Percentiles rank a stretch among this genome's conserved stretches.
phyloP scores from a whole-genome alignment of 805 yeast genomes.

The Priceomyces melissophilus region DNA sequence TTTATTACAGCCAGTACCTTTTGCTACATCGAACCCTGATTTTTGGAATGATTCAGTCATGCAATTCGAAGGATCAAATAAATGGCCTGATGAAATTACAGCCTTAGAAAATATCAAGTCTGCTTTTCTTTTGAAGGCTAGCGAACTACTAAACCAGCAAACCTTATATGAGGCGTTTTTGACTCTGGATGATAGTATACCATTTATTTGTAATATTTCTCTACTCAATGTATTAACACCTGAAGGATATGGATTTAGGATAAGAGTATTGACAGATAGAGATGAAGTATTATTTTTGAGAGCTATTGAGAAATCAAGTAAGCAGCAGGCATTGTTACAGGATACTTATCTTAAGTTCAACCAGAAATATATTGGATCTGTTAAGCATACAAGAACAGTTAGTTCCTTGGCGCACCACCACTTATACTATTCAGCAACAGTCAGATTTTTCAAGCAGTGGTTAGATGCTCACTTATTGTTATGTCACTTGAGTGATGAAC shows the following conservation, averaged over 20 bases:
- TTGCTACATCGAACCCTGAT: constrained; percentile 69
- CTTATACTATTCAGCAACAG: constrained; percentile 74
- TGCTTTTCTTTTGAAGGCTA: constrained; percentile 76
- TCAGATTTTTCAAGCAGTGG: constrained; percentile 87
- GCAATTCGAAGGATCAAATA: constrained; percentile 84
- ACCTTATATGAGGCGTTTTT: constrained; percentile 57
- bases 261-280: constrained; percentile 76
- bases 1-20: constrained; percentile 75
- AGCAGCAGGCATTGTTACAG: constrained; percentile 58
- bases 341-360: constrained; percentile 61
- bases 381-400: constrained; percentile 79
- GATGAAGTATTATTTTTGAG: constrained; percentile 73
- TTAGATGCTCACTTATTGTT: constrained; percentile 75
- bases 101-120: constrained; percentile 88
- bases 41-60: constrained; percentile 77
- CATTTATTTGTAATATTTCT: constrained; percentile 58
- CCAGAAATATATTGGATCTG: constrained; percentile 60
- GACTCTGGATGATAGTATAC: constrained; percentile 63
- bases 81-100: constrained; percentile 91
- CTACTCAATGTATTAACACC: constrained; percentile 71
- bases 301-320: constrained; percentile 64
- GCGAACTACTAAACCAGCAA: constrained; percentile 45
- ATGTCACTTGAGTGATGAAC: constrained; percentile 70
- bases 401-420: constrained; percentile 66
- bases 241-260: constrained; percentile 82